Evolutionary conservation across 371 early-diverging fungal genomes (phyloP).

Genomic region (Dinochytrium kinnereticum): DNA sequence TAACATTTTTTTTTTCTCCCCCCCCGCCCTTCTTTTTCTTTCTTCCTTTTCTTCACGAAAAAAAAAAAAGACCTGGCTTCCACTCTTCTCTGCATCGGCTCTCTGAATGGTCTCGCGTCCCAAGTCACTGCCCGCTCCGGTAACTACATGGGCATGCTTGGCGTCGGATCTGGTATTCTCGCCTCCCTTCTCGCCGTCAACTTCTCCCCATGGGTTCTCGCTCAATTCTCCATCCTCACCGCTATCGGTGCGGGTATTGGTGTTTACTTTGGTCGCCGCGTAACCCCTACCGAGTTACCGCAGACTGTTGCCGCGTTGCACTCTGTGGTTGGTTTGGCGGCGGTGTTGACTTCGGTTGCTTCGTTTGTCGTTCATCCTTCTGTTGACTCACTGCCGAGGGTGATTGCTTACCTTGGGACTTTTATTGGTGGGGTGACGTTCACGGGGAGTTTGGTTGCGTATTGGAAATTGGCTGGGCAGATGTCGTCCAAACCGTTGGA

Average conservation of each 20-base stretch:
- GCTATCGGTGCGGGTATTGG: constrained; percentile 40
- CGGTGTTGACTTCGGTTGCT: constrained; percentile 38
- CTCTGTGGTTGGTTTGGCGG: constrained; percentile 42
- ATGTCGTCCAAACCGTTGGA: constrained; percentile 31
- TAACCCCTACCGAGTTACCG: constrained; percentile 46
- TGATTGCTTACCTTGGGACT: constrained; percentile 40
- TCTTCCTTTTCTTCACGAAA: too few relatives aligned
- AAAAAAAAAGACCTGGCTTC: constrained; percentile 29
- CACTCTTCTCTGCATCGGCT: constrained; percentile 42
- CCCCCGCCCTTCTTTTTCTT: too few relatives aligned
- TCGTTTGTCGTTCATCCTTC: constrained; percentile 33
- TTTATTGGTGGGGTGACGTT: constrained; percentile 40
- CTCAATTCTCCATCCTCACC: constrained; percentile 41
- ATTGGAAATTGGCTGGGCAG: constrained; percentile 35
- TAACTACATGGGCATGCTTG: constrained; percentile 41
- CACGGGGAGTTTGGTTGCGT: constrained; percentile 29
- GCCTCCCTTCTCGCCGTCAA: constrained; percentile 31
- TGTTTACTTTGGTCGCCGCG: constrained; percentile 29
- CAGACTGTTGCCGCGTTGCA: constrained; percentile 44
- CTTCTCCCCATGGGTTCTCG: constrained; percentile 35
- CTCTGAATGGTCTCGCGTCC: constrained; percentile 36
- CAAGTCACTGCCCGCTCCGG: constrained; percentile 41
- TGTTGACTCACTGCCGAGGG: constrained; percentile 20
- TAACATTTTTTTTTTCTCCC: not conserved
- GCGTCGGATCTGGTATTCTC: constrained; percentile 37